A percentile compares a stretch with the other conserved stretches of the same genome.
Evolutionary conservation across 2,329 filamentous ascomycete genomes (phyloP).

Genomic region (Fusarium caatingaense): DNA sequence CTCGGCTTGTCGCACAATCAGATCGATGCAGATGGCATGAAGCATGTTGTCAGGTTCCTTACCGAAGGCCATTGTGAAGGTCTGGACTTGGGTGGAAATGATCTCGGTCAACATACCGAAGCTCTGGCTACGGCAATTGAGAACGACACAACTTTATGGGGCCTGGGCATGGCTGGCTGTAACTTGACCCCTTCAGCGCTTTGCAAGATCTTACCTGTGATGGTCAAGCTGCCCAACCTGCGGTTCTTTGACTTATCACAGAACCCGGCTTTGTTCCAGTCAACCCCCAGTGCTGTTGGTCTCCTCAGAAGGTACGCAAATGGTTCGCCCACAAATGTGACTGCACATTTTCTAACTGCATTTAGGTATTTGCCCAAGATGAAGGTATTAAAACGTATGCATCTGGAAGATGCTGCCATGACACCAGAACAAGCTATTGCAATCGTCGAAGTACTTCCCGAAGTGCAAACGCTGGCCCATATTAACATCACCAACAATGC

Average conservation of each 20-base stretch:
- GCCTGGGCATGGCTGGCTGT: slow-evolving; percentile 87
- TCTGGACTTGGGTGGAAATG: slow-evolving; percentile 89
- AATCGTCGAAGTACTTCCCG: slow-evolving; percentile 88
- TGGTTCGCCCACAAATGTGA: not conserved
- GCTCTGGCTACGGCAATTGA: slow-evolving; percentile 64
- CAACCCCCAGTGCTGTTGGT: slow-evolving; percentile 77
- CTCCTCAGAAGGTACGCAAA: slow-evolving; percentile 76
- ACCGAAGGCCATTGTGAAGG: slow-evolving; percentile 83
- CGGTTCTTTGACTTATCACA: slow-evolving; percentile 93
- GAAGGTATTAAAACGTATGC: slow-evolving; percentile 81
- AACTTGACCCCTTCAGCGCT: slow-evolving; percentile 80
- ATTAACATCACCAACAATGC: slow-evolving; percentile 88
- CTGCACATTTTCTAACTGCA: slow-evolving; percentile 13
- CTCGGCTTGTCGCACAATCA: slow-evolving; percentile 87
- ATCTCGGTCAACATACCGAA: slow-evolving; percentile 68
- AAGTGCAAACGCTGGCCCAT: slow-evolving; percentile 83
- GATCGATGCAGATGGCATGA: slow-evolving; percentile 77
- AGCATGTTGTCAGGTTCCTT: slow-evolving; percentile 81
- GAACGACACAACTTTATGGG: slow-evolving; percentile 73
- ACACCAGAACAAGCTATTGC: slow-evolving; percentile 90
- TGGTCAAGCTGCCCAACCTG: slow-evolving; percentile 77
- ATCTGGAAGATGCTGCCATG: slow-evolving; percentile 86
- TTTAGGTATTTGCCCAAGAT: slow-evolving; percentile 81
- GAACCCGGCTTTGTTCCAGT: slow-evolving; percentile 82
- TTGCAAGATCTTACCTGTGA: slow-evolving; percentile 77